A percentile compares a stretch with the other conserved stretches of the same genome.
phyloP scores from a whole-genome alignment of 352 stramenopile genomes.

The Pythium coloratum region DNA sequence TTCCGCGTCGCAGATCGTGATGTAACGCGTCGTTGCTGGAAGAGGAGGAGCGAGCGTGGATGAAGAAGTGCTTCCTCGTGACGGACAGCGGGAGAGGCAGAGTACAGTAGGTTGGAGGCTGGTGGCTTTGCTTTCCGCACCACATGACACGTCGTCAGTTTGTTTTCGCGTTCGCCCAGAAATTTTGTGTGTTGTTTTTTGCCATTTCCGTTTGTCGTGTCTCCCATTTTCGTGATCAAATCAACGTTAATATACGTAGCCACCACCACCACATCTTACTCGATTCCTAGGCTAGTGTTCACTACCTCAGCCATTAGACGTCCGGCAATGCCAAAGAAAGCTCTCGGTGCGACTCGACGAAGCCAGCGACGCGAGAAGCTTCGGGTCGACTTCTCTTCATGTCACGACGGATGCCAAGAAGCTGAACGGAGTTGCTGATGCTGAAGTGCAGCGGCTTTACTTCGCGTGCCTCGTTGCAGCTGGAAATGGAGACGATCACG shows the following conservation, averaged over 20 bases:
- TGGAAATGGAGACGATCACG: neutral
- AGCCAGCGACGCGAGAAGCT: neutral
- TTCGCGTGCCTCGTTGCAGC: neutral
- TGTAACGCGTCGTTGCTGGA: neutral
- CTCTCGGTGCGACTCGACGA: neutral
- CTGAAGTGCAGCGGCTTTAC: neutral
- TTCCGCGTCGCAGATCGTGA: conserved; percentile 25
- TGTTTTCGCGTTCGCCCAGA: neutral
- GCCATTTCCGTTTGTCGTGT: neutral
- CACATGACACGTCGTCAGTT: neutral
- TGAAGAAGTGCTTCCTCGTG: neutral
- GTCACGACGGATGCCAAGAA: neutral
- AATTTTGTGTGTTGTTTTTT: neutral
- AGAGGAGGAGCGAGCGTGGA: neutral
- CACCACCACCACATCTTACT: neutral
- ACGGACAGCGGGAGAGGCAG: neutral
- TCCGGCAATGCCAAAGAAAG: neutral
- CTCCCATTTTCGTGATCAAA: conserved; percentile 3
- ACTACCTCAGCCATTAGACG: neutral
- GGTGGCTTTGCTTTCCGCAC: neutral
- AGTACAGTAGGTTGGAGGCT: neutral
- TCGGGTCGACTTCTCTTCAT: neutral
- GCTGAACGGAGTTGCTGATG: no score
- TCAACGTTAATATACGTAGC: conserved; percentile 1
- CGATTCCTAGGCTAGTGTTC: neutral